A percentile compares a stretch with the other conserved stretches of the same genome.
Conservation (phyloP, 1,139 yeast species). For the Spathaspora sp. region DNA sequence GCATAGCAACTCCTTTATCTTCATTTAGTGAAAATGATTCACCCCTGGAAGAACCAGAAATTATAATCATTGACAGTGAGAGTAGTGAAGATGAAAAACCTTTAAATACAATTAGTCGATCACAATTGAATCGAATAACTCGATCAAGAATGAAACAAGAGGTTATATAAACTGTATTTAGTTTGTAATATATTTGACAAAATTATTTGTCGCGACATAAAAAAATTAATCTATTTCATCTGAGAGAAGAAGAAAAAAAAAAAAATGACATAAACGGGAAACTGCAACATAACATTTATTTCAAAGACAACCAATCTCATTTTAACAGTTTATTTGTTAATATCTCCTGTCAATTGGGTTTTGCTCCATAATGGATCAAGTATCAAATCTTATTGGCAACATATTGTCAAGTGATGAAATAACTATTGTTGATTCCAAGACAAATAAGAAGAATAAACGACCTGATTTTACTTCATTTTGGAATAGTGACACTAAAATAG, state of each 20-base stretch:
- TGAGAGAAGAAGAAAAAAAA: too few species aligned
- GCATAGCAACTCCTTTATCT: slow-evolving; percentile 22
- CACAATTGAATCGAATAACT: slow-evolving; percentile 9
- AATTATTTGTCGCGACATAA: too few species aligned
- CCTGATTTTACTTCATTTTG: slow-evolving; percentile 20
- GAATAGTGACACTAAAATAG: slow-evolving; percentile 10
- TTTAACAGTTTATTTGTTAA: neutral
- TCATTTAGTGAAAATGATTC: slow-evolving; percentile 16
- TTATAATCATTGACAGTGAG: slow-evolving; percentile 5
- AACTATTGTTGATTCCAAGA: neutral
- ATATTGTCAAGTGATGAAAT: slow-evolving; percentile 23
- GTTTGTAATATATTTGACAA: neutral
- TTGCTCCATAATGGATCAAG: slow-evolving; percentile 26
- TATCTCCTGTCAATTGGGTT: neutral
- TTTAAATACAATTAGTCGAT: slow-evolving; percentile 6
- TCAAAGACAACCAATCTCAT: too few species aligned
- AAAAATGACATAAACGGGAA: neutral
- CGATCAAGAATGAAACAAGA: slow-evolving; percentile 2
- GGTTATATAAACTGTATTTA: neutral
- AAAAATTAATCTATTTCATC: too few species aligned
- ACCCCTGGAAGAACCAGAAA: slow-evolving; percentile 8
- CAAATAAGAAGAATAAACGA: slow-evolving; percentile 6
- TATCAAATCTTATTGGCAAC: slow-evolving; percentile 29
- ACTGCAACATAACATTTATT: too few species aligned
- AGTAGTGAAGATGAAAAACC: slow-evolving; percentile 6